Base-by-base conservation (phyloP, 495 filamentous ascomycete genomes). In the Penicillium dipodomyicola region DNA sequence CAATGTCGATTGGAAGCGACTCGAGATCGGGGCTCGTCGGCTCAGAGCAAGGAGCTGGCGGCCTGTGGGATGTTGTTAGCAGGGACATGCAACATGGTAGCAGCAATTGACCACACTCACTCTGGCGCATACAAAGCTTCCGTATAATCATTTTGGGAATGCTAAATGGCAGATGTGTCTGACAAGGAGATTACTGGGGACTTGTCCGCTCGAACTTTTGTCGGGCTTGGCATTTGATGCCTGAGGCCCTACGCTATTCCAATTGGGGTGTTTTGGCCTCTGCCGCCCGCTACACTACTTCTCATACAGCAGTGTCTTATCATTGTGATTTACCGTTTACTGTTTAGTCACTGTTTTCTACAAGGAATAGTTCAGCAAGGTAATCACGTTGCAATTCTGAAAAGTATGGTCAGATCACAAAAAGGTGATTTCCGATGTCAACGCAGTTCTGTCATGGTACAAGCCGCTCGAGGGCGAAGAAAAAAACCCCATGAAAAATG, bases 201-300 rank as follows among this genome's bases (percentile, higher is more conserved):
- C 60, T 62, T 65, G 65, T 69, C 69, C 63, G 65, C 64, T 60
- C 60, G 72, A 77, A 77, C 72, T 77, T 77, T 77, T 74, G 69
- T 67, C 66, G 61, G 69, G 58, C 74, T 75, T 77, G 71, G 72
- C 69, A 32, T 15, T 63, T 52, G 8, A 1, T 62, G 58, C 68
- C 67, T 69, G 43, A 71, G 71, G 71, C 68, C 7, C 12, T 4
- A 20, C 45, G 32, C 63, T 65, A 66, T 39, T 52, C 64, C 60
- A 19, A 37, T 56, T 65, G 37, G 44, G 54, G 56, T 46, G 52
- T 39, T 54, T 54, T 45, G 41, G 9, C n/a, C 25, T 52, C 49
- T 41, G n/a, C 50, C 37, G 52, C 41, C 52, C 52, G 46, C 22
- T 49, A 60, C 27, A 52, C n/a, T 25, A 41, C 32, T 50, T 23